Percentiles rank a stretch among this genome's conserved stretches.
phyloP scores from a whole-genome alignment of 768 basidiomycete species.

The Leucocoprinus sp. region DNA sequence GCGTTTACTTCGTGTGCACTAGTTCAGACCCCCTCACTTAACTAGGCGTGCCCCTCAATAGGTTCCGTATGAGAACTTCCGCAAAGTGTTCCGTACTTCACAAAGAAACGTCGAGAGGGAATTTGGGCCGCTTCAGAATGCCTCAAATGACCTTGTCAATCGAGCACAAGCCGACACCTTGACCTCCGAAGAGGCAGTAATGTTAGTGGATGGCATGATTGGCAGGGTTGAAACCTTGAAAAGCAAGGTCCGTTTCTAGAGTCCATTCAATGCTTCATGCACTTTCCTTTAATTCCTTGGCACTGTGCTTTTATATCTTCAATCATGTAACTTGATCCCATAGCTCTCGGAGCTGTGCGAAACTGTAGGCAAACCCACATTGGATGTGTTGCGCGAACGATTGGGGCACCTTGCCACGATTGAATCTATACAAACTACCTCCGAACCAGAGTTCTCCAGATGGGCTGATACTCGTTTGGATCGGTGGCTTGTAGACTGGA shows the following conservation, averaged over 20 bases:
- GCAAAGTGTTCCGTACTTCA: conserved; percentile 77
- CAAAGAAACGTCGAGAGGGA: conserved; percentile 82
- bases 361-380: conserved; percentile 46
- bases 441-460: conserved; percentile 50
- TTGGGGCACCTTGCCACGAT: conserved; percentile 61
- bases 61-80: conserved; percentile 88
- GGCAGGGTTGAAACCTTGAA: conserved; percentile 71
- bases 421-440: conserved; percentile 46
- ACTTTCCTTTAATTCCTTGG: conserved; percentile 1
- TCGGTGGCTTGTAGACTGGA: conserved; percentile 92
- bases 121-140: conserved; percentile 47
- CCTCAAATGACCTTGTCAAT: conserved; percentile 52
- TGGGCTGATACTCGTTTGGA: conserved; percentile 81
- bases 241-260: conserved; percentile 56
- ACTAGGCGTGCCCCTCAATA: conserved; percentile 21
- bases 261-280: neutral
- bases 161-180: conserved; percentile 30
- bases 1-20: conserved; percentile 15
- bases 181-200: conserved; percentile 43
- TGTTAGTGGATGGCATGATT: conserved; percentile 70
- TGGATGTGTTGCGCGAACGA: conserved; percentile 68
- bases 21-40: neutral
- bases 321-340: conserved; percentile 1
- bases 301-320: conserved; percentile 1
- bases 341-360: conserved; percentile 44